These are phyloP conservation scores for Dalbergia cultrata DNA, from an alignment of 306 rosid species.

Conservation along the genomic window DNA sequence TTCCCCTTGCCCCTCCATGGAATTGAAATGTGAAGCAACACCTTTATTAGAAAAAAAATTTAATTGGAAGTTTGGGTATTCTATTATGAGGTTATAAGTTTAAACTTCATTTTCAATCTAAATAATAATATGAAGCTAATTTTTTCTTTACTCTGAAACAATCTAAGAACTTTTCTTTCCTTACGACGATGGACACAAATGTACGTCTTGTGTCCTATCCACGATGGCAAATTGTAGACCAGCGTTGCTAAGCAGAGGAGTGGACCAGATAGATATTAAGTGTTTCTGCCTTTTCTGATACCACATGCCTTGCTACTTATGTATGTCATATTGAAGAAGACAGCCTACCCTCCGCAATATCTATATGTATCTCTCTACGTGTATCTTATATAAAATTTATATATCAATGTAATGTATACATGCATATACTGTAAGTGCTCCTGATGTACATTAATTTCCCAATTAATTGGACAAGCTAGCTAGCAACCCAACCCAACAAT, in stretches of 20 bases:
- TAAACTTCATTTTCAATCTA: no score
- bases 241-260: slow-evolving; percentile 44
- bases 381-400: background rate
- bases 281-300: slow-evolving; percentile 65
- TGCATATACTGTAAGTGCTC: background rate
- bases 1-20: no score
- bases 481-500: slow-evolving; percentile 31
- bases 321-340: slow-evolving; percentile 56
- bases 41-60: no score
- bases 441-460: slow-evolving; percentile 40
- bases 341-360: slow-evolving; percentile 57
- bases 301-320: slow-evolving; percentile 75
- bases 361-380: slow-evolving; percentile 5
- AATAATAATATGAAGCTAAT: no score
- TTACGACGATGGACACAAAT: slow-evolving; percentile 23
- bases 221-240: slow-evolving; percentile 60
- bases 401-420: background rate
- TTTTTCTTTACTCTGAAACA: no score
- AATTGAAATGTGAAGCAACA: no score
- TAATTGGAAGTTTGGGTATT: no score
- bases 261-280: slow-evolving; percentile 63
- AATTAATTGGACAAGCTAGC: slow-evolving; percentile 49
- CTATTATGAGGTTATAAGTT: no score
- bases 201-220: slow-evolving; percentile 39
- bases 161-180: no score